A percentile compares a stretch with the other conserved stretches of the same genome.
Evolutionary conservation across 192 early-diverging fungal species (phyloP).

Genomic region (Gamsiella multidivaricata): DNA sequence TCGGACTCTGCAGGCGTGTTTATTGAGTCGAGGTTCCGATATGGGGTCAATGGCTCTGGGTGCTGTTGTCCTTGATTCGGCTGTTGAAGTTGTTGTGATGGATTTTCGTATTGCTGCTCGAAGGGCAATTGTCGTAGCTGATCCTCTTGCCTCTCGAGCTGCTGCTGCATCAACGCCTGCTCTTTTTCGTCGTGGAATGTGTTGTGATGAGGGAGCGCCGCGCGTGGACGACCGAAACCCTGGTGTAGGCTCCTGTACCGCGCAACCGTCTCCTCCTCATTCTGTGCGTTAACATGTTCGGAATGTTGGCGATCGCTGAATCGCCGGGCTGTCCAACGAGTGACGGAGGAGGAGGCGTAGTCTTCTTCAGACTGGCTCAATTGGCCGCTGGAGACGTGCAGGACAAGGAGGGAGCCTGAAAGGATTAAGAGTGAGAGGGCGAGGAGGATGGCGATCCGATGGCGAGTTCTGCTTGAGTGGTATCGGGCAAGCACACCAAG

Average conservation of each 20-base stretch:
- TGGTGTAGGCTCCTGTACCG: neutral
- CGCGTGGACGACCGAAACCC: conserved; percentile 2
- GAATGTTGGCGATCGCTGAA: conserved; percentile 2
- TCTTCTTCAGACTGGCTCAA: neutral
- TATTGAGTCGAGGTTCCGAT: too few relatives aligned
- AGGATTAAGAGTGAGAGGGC: conserved; percentile 9
- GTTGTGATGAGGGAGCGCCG: conserved; percentile 14
- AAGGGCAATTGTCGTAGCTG: neutral
- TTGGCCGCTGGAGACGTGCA: conserved; percentile 7
- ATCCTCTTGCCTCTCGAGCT: conserved; percentile 7
- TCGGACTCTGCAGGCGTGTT: too few relatives aligned
- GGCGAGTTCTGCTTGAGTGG: neutral
- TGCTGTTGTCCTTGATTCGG: neutral
- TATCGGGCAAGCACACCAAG: neutral
- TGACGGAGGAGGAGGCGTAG: conserved; percentile 19
- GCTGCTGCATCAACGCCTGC: conserved; percentile 3
- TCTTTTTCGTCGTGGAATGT: conserved; percentile 1
- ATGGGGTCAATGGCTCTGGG: too few relatives aligned
- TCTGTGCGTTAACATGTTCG: neutral
- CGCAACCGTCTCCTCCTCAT: neutral
- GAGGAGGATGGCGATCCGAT: conserved; percentile 7
- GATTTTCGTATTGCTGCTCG: neutral
- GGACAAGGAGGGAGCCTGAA: conserved; percentile 25
- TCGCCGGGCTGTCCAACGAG: conserved; percentile 21
- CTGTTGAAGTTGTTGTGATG: neutral